Evolutionary conservation across 257 asterid genomes (phyloP).

Genomic region (Cordia subcordata): DNA sequence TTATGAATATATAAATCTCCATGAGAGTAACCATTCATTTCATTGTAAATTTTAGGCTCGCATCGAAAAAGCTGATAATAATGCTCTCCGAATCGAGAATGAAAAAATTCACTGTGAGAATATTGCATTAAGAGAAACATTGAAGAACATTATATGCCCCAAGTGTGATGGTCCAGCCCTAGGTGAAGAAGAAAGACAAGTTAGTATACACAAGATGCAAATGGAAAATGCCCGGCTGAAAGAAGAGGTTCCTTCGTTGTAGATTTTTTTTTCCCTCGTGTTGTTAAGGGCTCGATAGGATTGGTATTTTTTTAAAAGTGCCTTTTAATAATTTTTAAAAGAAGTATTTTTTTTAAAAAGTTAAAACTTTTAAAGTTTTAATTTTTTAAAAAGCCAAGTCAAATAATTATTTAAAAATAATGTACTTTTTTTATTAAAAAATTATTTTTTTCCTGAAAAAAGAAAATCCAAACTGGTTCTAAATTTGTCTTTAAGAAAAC

Average conservation of each 20-base stretch:
- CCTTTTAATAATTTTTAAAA: neutral
- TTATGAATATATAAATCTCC: neutral
- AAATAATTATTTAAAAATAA: no score
- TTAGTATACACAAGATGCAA: constrained; percentile 29
- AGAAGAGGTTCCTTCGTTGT: constrained; percentile 34
- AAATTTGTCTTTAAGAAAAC: neutral
- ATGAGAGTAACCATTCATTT: neutral
- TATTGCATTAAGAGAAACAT: constrained; percentile 44
- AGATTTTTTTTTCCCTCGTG: neutral
- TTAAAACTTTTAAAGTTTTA: no score
- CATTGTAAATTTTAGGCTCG: constrained; percentile 33
- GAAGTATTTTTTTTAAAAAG: no score
- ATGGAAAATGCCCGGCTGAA: constrained; percentile 48
- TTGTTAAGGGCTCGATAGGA: neutral
- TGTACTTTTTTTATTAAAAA: no score
- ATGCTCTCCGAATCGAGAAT: constrained; percentile 43
- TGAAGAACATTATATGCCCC: constrained; percentile 35
- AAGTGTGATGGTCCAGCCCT: constrained; percentile 31
- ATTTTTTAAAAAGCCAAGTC: no score
- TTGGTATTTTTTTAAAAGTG: neutral
- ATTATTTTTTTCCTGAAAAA: neutral
- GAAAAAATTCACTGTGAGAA: constrained; percentile 49
- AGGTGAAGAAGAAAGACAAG: constrained; percentile 37
- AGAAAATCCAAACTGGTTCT: neutral
- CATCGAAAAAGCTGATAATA: constrained; percentile 46